Evolutionary conservation across 1,284 basidiomycete species (phyloP), one percentile per base, ranked within the genome.

Genomic region (Cryptococcus sp.): DNA sequence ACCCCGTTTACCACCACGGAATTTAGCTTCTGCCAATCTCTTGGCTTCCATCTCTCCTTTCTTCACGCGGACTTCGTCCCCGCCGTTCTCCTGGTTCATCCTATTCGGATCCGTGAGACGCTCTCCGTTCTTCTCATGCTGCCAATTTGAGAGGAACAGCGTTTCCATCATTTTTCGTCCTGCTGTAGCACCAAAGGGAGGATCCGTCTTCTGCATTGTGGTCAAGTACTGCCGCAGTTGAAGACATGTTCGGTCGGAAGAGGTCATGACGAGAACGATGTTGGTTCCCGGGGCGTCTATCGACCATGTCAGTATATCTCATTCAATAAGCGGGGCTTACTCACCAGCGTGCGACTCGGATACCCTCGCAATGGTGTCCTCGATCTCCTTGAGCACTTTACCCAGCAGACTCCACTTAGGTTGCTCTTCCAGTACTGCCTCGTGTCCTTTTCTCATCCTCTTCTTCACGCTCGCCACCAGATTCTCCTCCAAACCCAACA

Each of bases 371-470:
- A 93, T 90, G 66, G 93, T 90, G 61, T 88, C 87, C 76, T 99
- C 96, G 5, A 94, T 89, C 80, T 99, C 96, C 62, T 92, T 84
- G 50, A 99, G 75, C 0, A 96, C 85, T 15, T 93, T 90, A 0
- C 87, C 85, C 3, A 99, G 80, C 3, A 97, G 77, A 53, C 84
- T 84, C 95, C 96, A 99, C 73, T 99, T 99, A 0, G 95, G 95
- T 42, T 91, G 84, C 73, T 97, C 94, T 75, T 99, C 95, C 19
- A 99, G 82, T 0, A 93, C 85, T 0, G 91, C 90, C 44, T 91
- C 87, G 71, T 96, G 88, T 0, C 86, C 88, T 10, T 86, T 82
- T 0, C 92, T 90, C 11, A 93, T 69, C 87, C 91, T 91, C 39
- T 67, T 77, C 31, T 69, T 63, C 17, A 73, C 73, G 5, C 68